Evolutionary conservation across 2,329 filamentous ascomycete species (phyloP).

Genomic region (Arthrocladium fulminans): DNA sequence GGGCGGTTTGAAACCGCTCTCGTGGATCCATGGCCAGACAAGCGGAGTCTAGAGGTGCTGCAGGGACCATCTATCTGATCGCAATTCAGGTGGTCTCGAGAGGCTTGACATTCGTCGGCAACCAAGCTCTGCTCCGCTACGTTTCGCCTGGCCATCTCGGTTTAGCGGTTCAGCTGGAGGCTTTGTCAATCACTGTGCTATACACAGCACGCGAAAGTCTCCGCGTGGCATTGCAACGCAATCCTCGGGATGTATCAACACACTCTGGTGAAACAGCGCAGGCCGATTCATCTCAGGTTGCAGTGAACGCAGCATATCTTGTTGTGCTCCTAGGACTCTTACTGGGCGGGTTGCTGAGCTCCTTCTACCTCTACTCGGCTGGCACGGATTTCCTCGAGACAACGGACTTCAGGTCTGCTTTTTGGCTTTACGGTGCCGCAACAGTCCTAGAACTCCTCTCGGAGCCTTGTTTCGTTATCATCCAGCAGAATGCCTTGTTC

Average conservation of each 20-base stretch:
- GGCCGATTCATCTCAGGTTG: slow-evolving; percentile 50
- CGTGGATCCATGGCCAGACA: not conserved
- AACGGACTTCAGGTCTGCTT: slow-evolving; percentile 53
- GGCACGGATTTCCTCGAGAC: slow-evolving; percentile 45
- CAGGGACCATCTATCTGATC: slow-evolving; percentile 77
- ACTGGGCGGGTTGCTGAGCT: slow-evolving; percentile 56
- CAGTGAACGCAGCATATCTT: slow-evolving; percentile 82
- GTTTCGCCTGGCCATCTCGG: slow-evolving; percentile 78
- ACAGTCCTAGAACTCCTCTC: slow-evolving; percentile 66
- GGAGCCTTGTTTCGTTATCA: slow-evolving; percentile 81
- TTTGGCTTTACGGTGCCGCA: slow-evolving; percentile 48
- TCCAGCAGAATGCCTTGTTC: slow-evolving; percentile 74
- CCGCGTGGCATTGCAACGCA: slow-evolving; percentile 77
- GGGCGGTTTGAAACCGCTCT: not conserved
- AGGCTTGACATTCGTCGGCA: slow-evolving; percentile 79
- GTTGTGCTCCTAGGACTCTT: slow-evolving; percentile 60
- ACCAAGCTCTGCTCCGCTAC: slow-evolving; percentile 81
- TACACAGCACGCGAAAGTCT: slow-evolving; percentile 91
- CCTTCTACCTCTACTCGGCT: slow-evolving; percentile 54
- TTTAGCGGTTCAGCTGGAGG: slow-evolving; percentile 78
- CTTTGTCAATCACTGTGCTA: slow-evolving; percentile 85
- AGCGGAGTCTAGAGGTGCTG: slow-evolving; percentile 33
- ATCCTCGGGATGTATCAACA: slow-evolving; percentile 9
- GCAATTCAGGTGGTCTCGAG: slow-evolving; percentile 80
- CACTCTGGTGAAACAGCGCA: slow-evolving; percentile 18